Evolutionary conservation across 495 filamentous ascomycete species (phyloP).

Genomic region (Polyplosphaeria fusca): DNA sequence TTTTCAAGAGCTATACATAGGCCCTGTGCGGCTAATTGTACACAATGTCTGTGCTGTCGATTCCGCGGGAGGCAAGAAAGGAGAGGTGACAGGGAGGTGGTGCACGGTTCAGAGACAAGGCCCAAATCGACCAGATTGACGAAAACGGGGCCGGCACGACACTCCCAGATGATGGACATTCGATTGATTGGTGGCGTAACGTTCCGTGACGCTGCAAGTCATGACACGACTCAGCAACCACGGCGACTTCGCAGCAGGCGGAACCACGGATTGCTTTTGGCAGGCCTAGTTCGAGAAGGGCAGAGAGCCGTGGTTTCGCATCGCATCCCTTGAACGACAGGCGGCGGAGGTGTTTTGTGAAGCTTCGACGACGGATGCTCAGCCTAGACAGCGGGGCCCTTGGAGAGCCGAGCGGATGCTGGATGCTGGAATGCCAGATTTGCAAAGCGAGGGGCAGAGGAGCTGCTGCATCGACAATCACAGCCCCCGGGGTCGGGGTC

Average conservation of each 20-base stretch:
- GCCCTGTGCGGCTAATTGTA: too few species aligned
- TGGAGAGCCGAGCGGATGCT: too few species aligned
- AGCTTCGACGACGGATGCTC: too few species aligned
- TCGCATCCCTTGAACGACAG: too few species aligned
- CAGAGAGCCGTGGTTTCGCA: too few species aligned
- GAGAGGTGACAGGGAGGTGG: not conserved
- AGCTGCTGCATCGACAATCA: not conserved
- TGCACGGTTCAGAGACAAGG: not conserved
- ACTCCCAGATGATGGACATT: not conserved
- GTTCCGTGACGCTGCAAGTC: slow-evolving; percentile 17
- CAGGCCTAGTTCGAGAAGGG: too few species aligned
- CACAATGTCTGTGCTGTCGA: not conserved
- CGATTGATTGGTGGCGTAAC: slow-evolving; percentile 19
- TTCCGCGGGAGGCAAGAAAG: not conserved
- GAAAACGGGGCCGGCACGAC: not conserved
- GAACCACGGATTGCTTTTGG: not conserved
- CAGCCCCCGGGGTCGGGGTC: too few species aligned
- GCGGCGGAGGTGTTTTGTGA: too few species aligned
- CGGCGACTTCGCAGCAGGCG: not conserved
- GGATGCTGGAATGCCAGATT: too few species aligned
- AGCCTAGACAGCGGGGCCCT: too few species aligned
- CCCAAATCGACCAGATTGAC: not conserved
- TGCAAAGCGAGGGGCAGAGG: not conserved
- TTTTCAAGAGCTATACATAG: too few species aligned
- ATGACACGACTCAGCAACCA: slow-evolving; percentile 1